Percentiles rank a stretch among this genome's conserved stretches.
Conservation (phyloP, 1,284 basidiomycete species). For the Phaffia rhodozyma region DNA sequence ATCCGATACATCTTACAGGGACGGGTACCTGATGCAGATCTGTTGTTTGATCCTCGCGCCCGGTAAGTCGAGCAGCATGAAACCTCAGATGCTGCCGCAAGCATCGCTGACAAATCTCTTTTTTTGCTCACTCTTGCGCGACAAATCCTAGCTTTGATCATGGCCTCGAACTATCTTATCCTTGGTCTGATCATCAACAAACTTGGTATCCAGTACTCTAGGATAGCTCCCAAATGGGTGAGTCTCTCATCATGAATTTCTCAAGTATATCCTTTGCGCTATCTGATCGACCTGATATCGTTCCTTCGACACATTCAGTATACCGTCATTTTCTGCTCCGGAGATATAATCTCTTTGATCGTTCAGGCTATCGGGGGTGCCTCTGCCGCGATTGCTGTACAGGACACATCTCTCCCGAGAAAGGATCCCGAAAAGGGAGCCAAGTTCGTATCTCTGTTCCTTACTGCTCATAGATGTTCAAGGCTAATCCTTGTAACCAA, state of each 20-base stretch:
- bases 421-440: constrained; percentile 25
- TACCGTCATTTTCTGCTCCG: constrained; percentile 27
- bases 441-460: constrained; percentile 23
- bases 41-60: constrained; percentile 26
- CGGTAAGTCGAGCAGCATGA: not conserved
- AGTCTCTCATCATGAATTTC: constrained; percentile 10
- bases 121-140: not conserved
- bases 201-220: constrained; percentile 19
- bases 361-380: constrained; percentile 33
- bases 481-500: not conserved
- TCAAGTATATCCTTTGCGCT: constrained; percentile 8
- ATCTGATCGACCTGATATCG: constrained; percentile 18
- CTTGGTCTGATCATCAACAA: constrained; percentile 23
- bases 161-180: constrained; percentile 28
- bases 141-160: constrained; percentile 23
- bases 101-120: not conserved
- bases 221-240: constrained; percentile 1
- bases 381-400: constrained; percentile 22
- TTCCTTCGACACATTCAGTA: constrained; percentile 24
- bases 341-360: constrained; percentile 30
- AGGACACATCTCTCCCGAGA: constrained; percentile 6
- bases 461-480: not conserved
- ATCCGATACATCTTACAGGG: not conserved
- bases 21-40: constrained; percentile 17
- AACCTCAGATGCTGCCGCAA: not conserved